Percentiles rank a stretch among this genome's conserved stretches.
Conservation (phyloP, 139 green algal species). For the Gonium pectorale region DNA sequence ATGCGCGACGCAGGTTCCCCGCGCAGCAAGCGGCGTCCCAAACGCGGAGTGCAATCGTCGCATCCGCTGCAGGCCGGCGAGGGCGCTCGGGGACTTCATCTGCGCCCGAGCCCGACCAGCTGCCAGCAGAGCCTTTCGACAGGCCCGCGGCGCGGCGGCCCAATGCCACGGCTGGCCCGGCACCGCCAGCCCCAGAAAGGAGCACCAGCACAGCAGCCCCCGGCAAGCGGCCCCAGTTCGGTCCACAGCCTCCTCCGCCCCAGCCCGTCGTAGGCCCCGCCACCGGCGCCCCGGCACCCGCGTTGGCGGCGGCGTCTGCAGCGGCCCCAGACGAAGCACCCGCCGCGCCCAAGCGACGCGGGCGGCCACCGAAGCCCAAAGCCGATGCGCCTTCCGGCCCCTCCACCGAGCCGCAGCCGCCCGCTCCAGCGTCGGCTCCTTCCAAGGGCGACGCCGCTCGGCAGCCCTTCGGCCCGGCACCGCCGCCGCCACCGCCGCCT, state of each 20-base stretch:
- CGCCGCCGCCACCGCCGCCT: not conserved
- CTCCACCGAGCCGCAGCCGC: not conserved
- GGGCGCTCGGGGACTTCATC: not conserved
- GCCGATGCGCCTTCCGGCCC: not conserved
- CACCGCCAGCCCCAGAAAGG: not conserved
- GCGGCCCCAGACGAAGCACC: not conserved
- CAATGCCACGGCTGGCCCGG: too few relatives aligned
- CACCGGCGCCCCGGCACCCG: too few relatives aligned
- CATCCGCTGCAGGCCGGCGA: too few relatives aligned
- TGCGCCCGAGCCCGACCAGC: not conserved
- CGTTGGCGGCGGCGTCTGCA: too few relatives aligned
- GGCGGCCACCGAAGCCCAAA: slow-evolving; percentile 6
- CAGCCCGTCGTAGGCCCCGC: too few relatives aligned
- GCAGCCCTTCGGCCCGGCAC: slow-evolving; percentile 4
- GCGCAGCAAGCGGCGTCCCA: too few relatives aligned
- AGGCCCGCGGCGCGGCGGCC: too few relatives aligned
- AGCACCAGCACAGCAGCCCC: slow-evolving; percentile 6
- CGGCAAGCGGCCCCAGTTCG: not conserved
- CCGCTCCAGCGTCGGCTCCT: not conserved
- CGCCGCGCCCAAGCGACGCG: not conserved
- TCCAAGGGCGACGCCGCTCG: not conserved
- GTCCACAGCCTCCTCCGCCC: not conserved
- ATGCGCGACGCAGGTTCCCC: too few relatives aligned
- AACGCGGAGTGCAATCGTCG: too few relatives aligned
- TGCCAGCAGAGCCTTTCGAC: not conserved